Base-by-base conservation (phyloP, 2,329 filamentous ascomycete genomes). In the Trichoderma brevicompactum region DNA sequence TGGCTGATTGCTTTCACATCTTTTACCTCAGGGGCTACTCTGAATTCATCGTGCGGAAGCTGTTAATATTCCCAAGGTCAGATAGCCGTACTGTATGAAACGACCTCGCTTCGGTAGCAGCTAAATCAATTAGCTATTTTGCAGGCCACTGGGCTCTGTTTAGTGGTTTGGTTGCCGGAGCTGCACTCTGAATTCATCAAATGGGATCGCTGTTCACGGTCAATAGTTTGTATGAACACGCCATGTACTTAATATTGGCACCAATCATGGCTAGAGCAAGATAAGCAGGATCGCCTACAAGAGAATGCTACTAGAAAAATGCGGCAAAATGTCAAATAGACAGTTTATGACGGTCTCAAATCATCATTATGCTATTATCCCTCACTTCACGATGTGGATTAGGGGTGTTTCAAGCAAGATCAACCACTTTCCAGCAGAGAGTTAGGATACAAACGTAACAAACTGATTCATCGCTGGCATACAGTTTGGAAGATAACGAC, bases 361-460 rank as follows among this genome's bases (percentile, higher is more conserved):
- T 43, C 38, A 8, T n/a, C 53, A n/a, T 43, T 56, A 4, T 56
- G 53, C 13, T 56, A 56, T 13, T 56, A 56, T 1, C 53, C 36
- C 38, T 43, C 38, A 9, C 19, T 15, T 8, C 4, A n/a, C 7
- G 53, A 28, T 28, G 53, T 28, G 23, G 23, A 28, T 28, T 28
- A 3, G 23, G 23, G 53, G 19, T 17, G 53, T 17, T 56, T 56
- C 10, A 19, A 56, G 53, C 53, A 43, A 28, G 53, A 56, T 17
- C 19, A 17, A 10, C 19, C 6, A 13, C 38, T 56, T 7, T 28
- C 53, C 53, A 28, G 53, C 36, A 32, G 53, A 56, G 13, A 41
- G 53, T 28, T 56, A 56, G 17, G 28, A 12, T 9, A 56, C 41
- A 12, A 9, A 56, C 2, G 53, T 56, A 19, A 36, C 53, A 13